phyloP scores from a whole-genome alignment of 768 basidiomycete genomes.

The Termitomyces sp. region DNA sequence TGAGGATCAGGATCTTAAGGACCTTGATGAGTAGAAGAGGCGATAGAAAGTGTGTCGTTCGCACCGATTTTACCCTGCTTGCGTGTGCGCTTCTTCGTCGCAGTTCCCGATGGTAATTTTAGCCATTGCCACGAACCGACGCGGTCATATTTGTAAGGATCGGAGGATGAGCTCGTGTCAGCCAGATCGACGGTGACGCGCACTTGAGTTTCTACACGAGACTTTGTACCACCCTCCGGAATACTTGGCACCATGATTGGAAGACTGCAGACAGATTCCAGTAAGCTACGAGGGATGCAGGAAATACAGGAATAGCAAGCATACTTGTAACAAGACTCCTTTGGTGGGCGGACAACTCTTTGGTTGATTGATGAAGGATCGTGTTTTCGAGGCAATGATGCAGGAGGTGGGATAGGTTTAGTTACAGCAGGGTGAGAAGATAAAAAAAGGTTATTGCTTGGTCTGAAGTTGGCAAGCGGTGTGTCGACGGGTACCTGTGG shows the following conservation, averaged over 20 bases:
- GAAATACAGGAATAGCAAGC: slow-evolving; percentile 24
- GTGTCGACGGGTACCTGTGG: slow-evolving; percentile 15
- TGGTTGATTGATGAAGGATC: slow-evolving; percentile 45
- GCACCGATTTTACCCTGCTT: slow-evolving; percentile 81
- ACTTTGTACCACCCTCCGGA: slow-evolving; percentile 80
- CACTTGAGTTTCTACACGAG: slow-evolving; percentile 93
- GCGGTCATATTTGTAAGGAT: slow-evolving; percentile 64
- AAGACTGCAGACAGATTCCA: slow-evolving; percentile 31
- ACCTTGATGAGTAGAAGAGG: slow-evolving; percentile 15
- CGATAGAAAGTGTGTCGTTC: slow-evolving; percentile 14
- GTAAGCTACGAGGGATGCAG: slow-evolving; percentile 9
- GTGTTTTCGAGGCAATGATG: slow-evolving; percentile 48
- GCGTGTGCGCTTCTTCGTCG: slow-evolving; percentile 79
- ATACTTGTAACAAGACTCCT: slow-evolving; percentile 74
- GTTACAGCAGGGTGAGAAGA: slow-evolving; percentile 37
- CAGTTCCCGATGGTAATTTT: slow-evolving; percentile 71
- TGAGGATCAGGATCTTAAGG: slow-evolving; percentile 55
- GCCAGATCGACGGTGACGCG: slow-evolving; percentile 79
- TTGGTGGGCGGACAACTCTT: slow-evolving; percentile 64
- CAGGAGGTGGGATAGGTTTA: slow-evolving; percentile 65
- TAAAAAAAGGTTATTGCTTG: slow-evolving; percentile 22
- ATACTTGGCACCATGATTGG: slow-evolving; percentile 81
- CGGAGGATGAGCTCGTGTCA: slow-evolving; percentile 55
- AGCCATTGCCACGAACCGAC: slow-evolving; percentile 92
- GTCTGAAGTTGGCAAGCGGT: slow-evolving; percentile 21